Evolutionary conservation across 1,139 yeast species (phyloP), one percentile per base, ranked within the genome.

Genomic region (Schwanniomyces etchellsii): DNA sequence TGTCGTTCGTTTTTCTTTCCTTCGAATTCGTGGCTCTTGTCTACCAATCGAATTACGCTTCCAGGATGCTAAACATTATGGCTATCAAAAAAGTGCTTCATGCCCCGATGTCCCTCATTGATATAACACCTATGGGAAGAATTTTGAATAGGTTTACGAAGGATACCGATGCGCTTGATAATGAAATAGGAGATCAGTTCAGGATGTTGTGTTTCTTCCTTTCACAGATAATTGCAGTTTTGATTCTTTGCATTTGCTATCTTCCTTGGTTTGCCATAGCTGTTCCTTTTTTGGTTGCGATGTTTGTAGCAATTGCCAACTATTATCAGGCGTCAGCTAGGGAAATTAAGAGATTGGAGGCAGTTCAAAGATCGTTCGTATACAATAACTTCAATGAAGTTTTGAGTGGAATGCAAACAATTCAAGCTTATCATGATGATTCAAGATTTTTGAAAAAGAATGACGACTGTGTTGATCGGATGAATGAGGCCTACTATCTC

Each of bases 141-240:
- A 70, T 75, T 16, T 48, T 75, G 45, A 74, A 75, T 46, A 58
- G 81, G 40, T 74, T 75, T 44, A 81, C 94, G 1, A 85, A 83
- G 47, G 96, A 86, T 53, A 81, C 93, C 0, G 94, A 85, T 49
- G 78, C 80, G 20, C 60, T 85, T 44, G 96, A 86, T 51, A 82
- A 81, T 48, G 86, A 81, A 45, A 61, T 79, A 34, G 73, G 79
- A 26, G 81, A 77, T 40, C 77, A 74, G 48, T 41, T 74, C 29
- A 64, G 83, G 45, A 47, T 77, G 36, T 56, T 74, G 34, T 44
- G 71, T 28, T 70, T 65, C 35, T 67, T 79, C 2, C 44, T 71
- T 17, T 67, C 79, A 20, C 69, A 69, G 35, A 70, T 81, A 31
- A 40, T 74, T 30, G 88, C 89, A 39, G 76, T 81, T 5, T 44